A percentile compares a stretch with the other conserved stretches of the same genome.
These are phyloP conservation scores for Trypethelium eluteriae DNA, from an alignment of 495 filamentous ascomycete species.

Conservation along the genomic window DNA sequence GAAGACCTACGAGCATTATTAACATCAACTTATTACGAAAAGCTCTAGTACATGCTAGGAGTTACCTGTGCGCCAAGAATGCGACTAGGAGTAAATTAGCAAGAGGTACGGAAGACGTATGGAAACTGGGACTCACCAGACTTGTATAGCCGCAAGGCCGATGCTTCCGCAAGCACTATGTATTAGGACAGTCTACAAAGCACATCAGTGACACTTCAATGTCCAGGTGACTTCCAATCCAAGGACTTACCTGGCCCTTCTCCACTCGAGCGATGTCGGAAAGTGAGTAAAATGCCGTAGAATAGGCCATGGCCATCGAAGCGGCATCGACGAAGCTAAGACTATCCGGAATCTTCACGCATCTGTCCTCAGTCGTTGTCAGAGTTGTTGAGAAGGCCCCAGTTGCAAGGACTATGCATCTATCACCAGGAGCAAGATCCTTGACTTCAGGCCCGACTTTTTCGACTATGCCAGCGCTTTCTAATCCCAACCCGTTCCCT, in stretches of 20 bases:
- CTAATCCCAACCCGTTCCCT: slow-evolving; percentile 3
- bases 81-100: not conserved
- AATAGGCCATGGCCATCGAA: slow-evolving; percentile 39
- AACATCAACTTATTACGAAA: not conserved
- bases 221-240: not conserved
- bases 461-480: slow-evolving; percentile 3
- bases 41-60: not conserved
- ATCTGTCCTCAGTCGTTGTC: not conserved
- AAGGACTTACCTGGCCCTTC: slow-evolving; percentile 18
- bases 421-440: not conserved
- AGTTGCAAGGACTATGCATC: not conserved
- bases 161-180: slow-evolving; percentile 43
- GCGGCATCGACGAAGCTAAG: slow-evolving; percentile 39
- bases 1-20: not conserved
- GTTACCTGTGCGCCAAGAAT: slow-evolving; percentile 1
- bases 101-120: not conserved
- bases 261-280: slow-evolving; percentile 32
- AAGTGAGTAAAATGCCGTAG: slow-evolving; percentile 38
- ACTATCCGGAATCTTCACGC: not conserved
- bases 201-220: not conserved
- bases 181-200: slow-evolving; percentile 41
- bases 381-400: not conserved
- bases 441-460: slow-evolving; percentile 8
- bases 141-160: slow-evolving; percentile 41
- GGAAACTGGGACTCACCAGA: not conserved